Evolutionary conservation across 805 yeast species (phyloP).

Genomic region (Metschnikowia lachancei): DNA sequence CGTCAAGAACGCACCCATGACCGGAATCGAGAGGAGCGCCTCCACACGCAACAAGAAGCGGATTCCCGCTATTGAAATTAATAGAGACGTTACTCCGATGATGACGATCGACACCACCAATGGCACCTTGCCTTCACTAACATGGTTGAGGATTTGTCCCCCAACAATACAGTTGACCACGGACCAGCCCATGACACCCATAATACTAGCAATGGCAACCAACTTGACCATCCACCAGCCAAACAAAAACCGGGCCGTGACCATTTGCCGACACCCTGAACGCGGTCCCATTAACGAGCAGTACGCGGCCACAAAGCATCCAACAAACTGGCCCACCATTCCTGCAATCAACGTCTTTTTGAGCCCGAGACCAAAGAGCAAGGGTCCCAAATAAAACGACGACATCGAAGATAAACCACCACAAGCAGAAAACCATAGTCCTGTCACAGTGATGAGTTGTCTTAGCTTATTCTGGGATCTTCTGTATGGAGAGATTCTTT

Average conservation of each 20-base stretch:
- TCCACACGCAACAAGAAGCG: constrained; percentile 68
- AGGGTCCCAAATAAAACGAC: constrained; percentile 72
- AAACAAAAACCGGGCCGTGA: constrained; percentile 71
- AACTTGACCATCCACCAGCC: constrained; percentile 85
- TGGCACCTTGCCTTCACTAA: constrained; percentile 66
- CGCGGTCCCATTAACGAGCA: constrained; percentile 87
- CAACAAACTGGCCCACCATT: constrained; percentile 58
- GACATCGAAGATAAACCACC: constrained; percentile 92
- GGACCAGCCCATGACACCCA: constrained; percentile 92
- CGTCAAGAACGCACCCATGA: constrained; percentile 61
- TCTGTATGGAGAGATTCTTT: constrained; percentile 66
- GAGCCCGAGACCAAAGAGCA: constrained; percentile 67
- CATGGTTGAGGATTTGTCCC: constrained; percentile 71
- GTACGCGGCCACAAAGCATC: constrained; percentile 76
- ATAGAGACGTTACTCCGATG: constrained; percentile 59
- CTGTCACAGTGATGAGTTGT: constrained; percentile 49
- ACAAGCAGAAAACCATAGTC: constrained; percentile 82
- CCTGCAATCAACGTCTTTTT: constrained; percentile 63
- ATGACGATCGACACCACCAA: constrained; percentile 72
- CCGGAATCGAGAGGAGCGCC: constrained; percentile 64
- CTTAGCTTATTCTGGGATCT: constrained; percentile 42
- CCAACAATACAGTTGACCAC: constrained; percentile 86
- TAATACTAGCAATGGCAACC: constrained; percentile 65
- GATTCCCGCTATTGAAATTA: constrained; percentile 77
- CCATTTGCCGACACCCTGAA: constrained; percentile 89